Evolutionary conservation across 1,139 yeast species (phyloP).

Genomic region (Geotrichum klebahnii): DNA sequence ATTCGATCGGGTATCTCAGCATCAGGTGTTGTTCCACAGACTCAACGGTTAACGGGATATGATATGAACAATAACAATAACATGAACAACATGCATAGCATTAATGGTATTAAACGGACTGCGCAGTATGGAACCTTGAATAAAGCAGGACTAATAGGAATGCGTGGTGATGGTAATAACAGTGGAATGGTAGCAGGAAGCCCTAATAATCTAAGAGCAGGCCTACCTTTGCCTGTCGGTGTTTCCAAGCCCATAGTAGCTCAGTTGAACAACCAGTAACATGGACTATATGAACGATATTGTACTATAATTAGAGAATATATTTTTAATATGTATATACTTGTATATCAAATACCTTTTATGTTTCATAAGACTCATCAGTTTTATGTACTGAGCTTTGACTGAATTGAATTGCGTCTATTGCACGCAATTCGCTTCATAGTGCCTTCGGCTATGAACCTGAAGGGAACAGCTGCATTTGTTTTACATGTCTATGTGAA

Average conservation of each 20-base stretch:
- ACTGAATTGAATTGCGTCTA: too few relatives aligned
- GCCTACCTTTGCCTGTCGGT: too few relatives aligned
- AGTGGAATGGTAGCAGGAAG: not conserved
- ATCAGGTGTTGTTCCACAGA: too few relatives aligned
- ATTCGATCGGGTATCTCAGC: too few relatives aligned
- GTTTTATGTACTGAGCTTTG: not conserved
- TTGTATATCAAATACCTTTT: not conserved
- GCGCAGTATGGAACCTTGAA: not conserved
- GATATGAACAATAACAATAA: slow-evolving; percentile 2
- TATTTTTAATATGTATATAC: not conserved
- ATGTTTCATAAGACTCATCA: not conserved
- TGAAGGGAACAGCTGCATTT: too few relatives aligned
- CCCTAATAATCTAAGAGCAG: too few relatives aligned
- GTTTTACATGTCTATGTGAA: too few relatives aligned
- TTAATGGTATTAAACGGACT: not conserved
- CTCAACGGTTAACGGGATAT: not conserved
- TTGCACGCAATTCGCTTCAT: too few relatives aligned
- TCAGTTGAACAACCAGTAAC: slow-evolving; percentile 5
- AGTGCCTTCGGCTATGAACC: too few relatives aligned
- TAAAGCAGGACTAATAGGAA: not conserved
- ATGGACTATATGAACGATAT: not conserved
- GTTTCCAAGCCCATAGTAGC: too few relatives aligned
- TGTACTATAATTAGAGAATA: not conserved
- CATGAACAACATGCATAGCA: not conserved
- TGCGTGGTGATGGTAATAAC: not conserved